Conservation (phyloP, 2,329 filamentous ascomycete genomes). For the Endoconidiophora polonica region DNA sequence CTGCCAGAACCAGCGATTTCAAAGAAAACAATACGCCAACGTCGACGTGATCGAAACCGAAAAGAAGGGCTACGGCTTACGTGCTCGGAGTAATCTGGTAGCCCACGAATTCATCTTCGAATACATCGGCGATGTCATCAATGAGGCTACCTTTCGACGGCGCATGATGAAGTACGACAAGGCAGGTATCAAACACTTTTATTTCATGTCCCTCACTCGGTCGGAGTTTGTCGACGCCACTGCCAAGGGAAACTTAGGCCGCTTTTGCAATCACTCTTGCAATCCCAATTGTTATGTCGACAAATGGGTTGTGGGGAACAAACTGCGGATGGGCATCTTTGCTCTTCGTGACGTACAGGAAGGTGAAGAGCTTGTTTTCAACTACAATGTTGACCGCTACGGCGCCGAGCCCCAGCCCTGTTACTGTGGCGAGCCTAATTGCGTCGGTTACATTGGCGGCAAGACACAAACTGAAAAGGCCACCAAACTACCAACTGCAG, state of each 20-base stretch:
- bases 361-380: conserved; percentile 93
- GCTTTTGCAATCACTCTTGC: conserved; percentile 98
- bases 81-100: conserved; percentile 59
- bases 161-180: conserved; percentile 89
- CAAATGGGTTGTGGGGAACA: conserved; percentile 97
- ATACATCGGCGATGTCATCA: conserved; percentile 96
- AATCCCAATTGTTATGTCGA: conserved; percentile 98
- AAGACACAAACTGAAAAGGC: conserved; percentile 94
- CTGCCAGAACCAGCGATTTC: conserved; percentile 92
- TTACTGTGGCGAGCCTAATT: conserved; percentile 89
- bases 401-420: conserved; percentile 92
- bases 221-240: conserved; percentile 96
- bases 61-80: conserved; percentile 90
- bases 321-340: conserved; percentile 98
- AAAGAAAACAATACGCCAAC: conserved; percentile 72
- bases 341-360: conserved; percentile 67
- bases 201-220: conserved; percentile 98
- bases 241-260: conserved; percentile 84
- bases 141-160: conserved; percentile 72
- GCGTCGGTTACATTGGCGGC: conserved; percentile 89
- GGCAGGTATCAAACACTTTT: conserved; percentile 97
- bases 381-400: conserved; percentile 98
- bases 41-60: conserved; percentile 95
- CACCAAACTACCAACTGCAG: conserved; percentile 76
- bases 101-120: conserved; percentile 90